phyloP scores from a whole-genome alignment of 805 yeast genomes.

The Sporopachydermia lactativora region DNA sequence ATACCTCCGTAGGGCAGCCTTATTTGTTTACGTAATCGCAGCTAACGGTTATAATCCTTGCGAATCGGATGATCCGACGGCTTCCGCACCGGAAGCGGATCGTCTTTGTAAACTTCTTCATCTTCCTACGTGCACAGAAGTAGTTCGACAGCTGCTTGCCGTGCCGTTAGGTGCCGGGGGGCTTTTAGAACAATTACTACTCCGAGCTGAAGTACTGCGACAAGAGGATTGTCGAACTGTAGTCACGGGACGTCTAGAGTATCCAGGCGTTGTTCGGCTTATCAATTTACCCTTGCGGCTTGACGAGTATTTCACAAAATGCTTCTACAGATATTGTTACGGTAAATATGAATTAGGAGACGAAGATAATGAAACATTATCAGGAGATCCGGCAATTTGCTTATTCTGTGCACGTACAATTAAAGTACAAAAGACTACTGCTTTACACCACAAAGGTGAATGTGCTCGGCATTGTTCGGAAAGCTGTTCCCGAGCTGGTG shows the following conservation, averaged over 20 bases:
- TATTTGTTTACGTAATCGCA: constrained; percentile 39
- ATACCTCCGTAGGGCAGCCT: constrained; percentile 47
- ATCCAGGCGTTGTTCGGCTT: constrained; percentile 52
- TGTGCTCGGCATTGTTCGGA: constrained; percentile 54
- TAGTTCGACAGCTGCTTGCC: constrained; percentile 13
- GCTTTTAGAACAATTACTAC: too few species aligned
- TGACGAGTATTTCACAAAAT: constrained; percentile 53
- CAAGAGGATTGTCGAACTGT: background rate
- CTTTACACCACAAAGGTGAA: constrained; percentile 50
- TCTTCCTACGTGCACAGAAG: constrained; percentile 22
- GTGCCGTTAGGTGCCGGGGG: background rate
- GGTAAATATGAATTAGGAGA: constrained; percentile 22
- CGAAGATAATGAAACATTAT: constrained; percentile 9
- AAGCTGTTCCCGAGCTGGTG: constrained; percentile 39
- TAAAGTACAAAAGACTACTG: constrained; percentile 48
- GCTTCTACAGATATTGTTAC: constrained; percentile 30
- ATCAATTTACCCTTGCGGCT: constrained; percentile 51
- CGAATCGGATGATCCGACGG: constrained; percentile 14
- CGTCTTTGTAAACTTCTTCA: constrained; percentile 35
- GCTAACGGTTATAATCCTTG: constrained; percentile 28
- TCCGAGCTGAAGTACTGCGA: too few species aligned
- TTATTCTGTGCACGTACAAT: constrained; percentile 63
- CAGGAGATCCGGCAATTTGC: constrained; percentile 72
- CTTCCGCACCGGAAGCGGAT: constrained; percentile 38
- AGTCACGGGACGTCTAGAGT: constrained; percentile 24